Conservation (phyloP, 2,329 filamentous ascomycete genomes). For the Diplodia intermedia region DNA sequence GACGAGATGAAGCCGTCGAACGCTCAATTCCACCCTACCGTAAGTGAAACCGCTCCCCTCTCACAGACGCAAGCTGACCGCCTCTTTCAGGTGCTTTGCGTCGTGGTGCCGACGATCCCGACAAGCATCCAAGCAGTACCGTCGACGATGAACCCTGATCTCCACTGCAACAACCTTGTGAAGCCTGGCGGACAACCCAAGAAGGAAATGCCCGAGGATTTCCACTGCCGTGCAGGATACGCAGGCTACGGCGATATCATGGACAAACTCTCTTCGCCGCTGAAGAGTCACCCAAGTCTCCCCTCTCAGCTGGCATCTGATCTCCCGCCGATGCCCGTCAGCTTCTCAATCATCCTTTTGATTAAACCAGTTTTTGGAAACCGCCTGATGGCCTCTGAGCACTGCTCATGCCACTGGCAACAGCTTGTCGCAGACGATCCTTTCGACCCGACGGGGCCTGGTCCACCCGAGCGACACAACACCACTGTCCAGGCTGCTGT, state of each 20-base stretch:
- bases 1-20: background rate
- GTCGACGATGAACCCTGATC: background rate
- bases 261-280: background rate
- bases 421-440: too few relatives aligned
- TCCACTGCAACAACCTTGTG: background rate
- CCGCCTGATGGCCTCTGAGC: too few relatives aligned
- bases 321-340: background rate
- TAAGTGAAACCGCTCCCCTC: background rate
- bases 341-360: fast-evolving
- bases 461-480: too few relatives aligned
- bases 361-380: too few relatives aligned
- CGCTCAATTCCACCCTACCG: background rate
- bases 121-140: background rate
- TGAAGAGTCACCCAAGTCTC: background rate
- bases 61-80: background rate
- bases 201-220: background rate
- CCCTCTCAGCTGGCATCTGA: background rate
- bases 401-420: too few relatives aligned
- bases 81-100: background rate
- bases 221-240: background rate
- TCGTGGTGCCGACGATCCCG: too few relatives aligned
- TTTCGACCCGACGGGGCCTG: too few relatives aligned
- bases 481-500: too few relatives aligned
- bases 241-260: background rate
- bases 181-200: background rate